These are phyloP conservation scores for Anthracocystis panici-leucophaei DNA, from an alignment of 1,284 basidiomycete genomes.

Conservation along the genomic window DNA sequence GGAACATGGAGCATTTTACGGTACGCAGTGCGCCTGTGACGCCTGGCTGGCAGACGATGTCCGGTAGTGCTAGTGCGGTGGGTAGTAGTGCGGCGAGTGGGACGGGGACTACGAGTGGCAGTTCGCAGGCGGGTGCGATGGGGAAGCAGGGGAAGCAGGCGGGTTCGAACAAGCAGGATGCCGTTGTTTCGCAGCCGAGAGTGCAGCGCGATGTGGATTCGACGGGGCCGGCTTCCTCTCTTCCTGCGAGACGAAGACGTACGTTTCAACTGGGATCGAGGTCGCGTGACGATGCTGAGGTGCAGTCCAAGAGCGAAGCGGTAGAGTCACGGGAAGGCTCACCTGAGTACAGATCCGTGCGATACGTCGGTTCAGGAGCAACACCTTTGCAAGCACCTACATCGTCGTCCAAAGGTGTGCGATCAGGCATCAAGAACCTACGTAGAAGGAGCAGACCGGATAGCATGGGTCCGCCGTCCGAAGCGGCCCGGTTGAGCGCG, in stretches of 20 bases:
- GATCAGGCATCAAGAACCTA: slow-evolving; percentile 33
- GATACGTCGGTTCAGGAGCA: slow-evolving; percentile 32
- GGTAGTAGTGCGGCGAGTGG: slow-evolving; percentile 51
- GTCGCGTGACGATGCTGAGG: slow-evolving; percentile 9
- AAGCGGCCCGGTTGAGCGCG: slow-evolving; percentile 41
- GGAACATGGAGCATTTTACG: slow-evolving; percentile 61
- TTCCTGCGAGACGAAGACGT: slow-evolving; percentile 41
- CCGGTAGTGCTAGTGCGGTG: slow-evolving; percentile 32
- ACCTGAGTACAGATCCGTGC: slow-evolving; percentile 21
- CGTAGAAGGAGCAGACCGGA: slow-evolving; percentile 37
- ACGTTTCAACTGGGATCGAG: slow-evolving; percentile 47
- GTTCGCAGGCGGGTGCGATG: slow-evolving; percentile 30
- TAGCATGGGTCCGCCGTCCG: slow-evolving; percentile 52
- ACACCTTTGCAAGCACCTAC: slow-evolving; percentile 19
- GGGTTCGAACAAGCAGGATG: not conserved
- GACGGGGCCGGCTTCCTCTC: not conserved
- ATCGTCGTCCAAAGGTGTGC: slow-evolving; percentile 29
- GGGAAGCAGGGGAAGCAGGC: slow-evolving; percentile 8
- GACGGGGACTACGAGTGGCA: slow-evolving; percentile 41
- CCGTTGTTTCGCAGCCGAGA: slow-evolving; percentile 6
- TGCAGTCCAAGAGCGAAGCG: not conserved
- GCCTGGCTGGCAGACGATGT: slow-evolving; percentile 44
- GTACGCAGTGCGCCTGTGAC: slow-evolving; percentile 63
- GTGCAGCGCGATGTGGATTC: slow-evolving; percentile 8
- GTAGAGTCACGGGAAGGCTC: slow-evolving; percentile 4